A percentile compares a stretch with the other conserved stretches of the same genome.
Evolutionary conservation across 352 stramenopile species (phyloP).

Genomic region (Pythium insidiosum): DNA sequence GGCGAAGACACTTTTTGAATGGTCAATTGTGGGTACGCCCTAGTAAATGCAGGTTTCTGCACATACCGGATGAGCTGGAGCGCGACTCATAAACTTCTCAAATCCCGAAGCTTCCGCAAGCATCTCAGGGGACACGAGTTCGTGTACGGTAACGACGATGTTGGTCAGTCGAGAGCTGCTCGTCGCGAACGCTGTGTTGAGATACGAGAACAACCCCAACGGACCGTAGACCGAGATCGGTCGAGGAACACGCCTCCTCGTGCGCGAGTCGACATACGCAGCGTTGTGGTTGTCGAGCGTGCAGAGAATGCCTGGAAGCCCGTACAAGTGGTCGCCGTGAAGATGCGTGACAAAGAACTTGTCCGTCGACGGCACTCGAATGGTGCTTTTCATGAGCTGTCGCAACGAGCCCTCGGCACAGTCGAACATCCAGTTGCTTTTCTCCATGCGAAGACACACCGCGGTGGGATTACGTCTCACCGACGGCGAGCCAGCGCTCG

Average conservation of each 20-base stretch:
- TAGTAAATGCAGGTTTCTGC: too few species aligned
- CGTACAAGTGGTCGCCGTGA: conserved; percentile 84
- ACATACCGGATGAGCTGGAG: conserved; percentile 48
- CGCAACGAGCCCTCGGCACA: conserved; percentile 74
- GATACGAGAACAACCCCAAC: conserved; percentile 63
- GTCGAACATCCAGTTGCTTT: conserved; percentile 86
- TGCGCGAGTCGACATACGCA: conserved; percentile 43
- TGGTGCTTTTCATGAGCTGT: conserved; percentile 74
- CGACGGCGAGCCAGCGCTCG: conserved; percentile 65
- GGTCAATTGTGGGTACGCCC: too few species aligned
- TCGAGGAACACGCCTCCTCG: conserved; percentile 28
- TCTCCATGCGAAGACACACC: conserved; percentile 50
- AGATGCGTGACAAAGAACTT: conserved; percentile 85
- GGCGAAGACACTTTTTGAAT: conserved; percentile 40
- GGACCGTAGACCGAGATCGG: conserved; percentile 75
- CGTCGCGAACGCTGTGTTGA: conserved; percentile 63
- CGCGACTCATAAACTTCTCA: conserved; percentile 56
- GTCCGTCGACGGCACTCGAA: conserved; percentile 63
- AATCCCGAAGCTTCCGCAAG: conserved; percentile 32
- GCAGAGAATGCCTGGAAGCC: conserved; percentile 72
- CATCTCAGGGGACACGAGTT: conserved; percentile 52
- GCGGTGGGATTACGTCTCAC: conserved; percentile 54
- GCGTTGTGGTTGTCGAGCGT: conserved; percentile 78
- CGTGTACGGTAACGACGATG: conserved; percentile 62
- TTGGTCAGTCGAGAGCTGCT: conserved; percentile 65